Evolutionary conservation across 2,329 filamentous ascomycete genomes (phyloP).

Genomic region (Elsinoe australis): DNA sequence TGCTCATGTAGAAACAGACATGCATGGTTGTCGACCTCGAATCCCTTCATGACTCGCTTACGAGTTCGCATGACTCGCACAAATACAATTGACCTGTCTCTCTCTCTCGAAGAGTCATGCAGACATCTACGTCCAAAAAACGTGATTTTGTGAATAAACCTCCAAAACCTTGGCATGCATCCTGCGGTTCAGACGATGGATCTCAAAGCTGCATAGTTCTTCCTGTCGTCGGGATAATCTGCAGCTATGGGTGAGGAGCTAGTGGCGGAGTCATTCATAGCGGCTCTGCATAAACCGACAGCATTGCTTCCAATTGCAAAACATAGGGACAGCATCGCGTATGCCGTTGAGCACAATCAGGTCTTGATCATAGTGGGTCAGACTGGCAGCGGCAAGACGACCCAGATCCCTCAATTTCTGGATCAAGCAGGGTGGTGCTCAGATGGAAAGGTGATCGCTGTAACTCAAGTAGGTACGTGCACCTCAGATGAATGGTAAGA

Average conservation of each 20-base stretch:
- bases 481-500: slow-evolving; percentile 17
- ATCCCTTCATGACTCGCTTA: no score
- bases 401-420: slow-evolving; percentile 87
- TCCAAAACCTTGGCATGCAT: no score
- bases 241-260: neutral
- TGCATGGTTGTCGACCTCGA: no score
- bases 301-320: slow-evolving; percentile 79
- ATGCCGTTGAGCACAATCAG: slow-evolving; percentile 73
- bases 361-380: slow-evolving; percentile 88
- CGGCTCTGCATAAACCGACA: slow-evolving; percentile 77
- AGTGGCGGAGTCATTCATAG: slow-evolving; percentile 51
- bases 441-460: slow-evolving; percentile 71
- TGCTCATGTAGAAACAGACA: no score
- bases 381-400: slow-evolving; percentile 92
- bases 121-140: no score
- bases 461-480: slow-evolving; percentile 69
- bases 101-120: no score
- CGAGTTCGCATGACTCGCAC: no score
- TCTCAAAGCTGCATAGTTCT: no score
- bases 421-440: slow-evolving; percentile 82
- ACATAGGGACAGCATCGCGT: slow-evolving; percentile 70
- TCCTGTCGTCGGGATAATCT: no score
- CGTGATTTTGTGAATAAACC: no score
- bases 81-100: no score
- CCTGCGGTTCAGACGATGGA: no score